phyloP scores from a whole-genome alignment of 108 stramenopile species.

The Fragilaria crotonensis region DNA sequence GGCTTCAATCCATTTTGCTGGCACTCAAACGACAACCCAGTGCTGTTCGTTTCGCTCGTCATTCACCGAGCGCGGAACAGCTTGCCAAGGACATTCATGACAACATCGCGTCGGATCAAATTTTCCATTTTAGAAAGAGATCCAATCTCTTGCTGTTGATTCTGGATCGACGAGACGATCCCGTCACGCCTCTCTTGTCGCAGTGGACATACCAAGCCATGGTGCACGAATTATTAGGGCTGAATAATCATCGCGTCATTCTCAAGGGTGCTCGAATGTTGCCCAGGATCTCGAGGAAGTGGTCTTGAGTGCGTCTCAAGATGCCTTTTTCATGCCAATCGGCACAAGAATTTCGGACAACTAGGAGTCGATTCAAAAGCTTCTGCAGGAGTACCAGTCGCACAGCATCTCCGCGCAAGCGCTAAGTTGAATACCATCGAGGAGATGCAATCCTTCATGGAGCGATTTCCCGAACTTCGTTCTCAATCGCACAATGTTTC shows the following conservation, averaged over 20 bases:
- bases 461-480: slow-evolving; percentile 93
- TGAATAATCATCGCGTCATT: slow-evolving; percentile 94
- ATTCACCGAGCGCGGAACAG: slow-evolving; percentile 68
- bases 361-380: slow-evolving; percentile 89
- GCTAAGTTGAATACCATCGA: slow-evolving; percentile 84
- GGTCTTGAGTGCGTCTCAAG: slow-evolving; percentile 85
- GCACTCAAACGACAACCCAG: slow-evolving; percentile 83
- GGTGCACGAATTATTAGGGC: slow-evolving; percentile 98
- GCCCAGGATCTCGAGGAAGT: slow-evolving; percentile 95
- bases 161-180: slow-evolving; percentile 96
- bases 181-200: slow-evolving; percentile 94
- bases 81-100: slow-evolving; percentile 77
- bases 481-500: slow-evolving; percentile 80
- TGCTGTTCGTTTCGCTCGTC: slow-evolving; percentile 83
- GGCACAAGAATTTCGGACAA: slow-evolving; percentile 97
- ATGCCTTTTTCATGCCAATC: slow-evolving; percentile 89
- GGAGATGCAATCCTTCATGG: slow-evolving; percentile 98
- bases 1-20: slow-evolving; percentile 85
- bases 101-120: slow-evolving; percentile 75
- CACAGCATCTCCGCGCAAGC: slow-evolving; percentile 81
- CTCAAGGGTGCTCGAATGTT: slow-evolving; percentile 88
- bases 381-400: no score
- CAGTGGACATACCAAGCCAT: slow-evolving; percentile 99
- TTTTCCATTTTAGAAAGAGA: slow-evolving; percentile 85
- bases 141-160: slow-evolving; percentile 68